These are phyloP conservation scores for Wallacemonas sp. DNA, from an alignment of 208 protist genomes.

Conservation along the genomic window DNA sequence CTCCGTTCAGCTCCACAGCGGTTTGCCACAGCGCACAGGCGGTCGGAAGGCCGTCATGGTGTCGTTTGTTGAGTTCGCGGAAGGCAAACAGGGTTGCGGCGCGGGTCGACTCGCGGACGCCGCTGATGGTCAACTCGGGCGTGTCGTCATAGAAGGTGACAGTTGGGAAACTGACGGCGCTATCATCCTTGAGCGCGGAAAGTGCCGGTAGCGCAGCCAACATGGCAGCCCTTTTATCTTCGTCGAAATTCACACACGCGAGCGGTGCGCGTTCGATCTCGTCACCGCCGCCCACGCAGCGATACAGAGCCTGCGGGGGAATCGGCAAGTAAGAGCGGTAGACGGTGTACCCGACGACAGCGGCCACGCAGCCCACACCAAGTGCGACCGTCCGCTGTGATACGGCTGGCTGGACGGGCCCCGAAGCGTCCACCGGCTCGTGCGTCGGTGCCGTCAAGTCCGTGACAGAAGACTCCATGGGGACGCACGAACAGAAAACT, in stretches of 20 bases:
- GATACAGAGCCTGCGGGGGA: conserved; percentile 44
- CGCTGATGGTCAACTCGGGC: conserved; percentile 20
- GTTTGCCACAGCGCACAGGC: conserved; percentile 39
- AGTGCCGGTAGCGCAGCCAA: conserved; percentile 20
- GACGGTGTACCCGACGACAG: conserved; percentile 43
- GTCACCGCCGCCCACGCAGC: not conserved
- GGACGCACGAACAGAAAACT: no score
- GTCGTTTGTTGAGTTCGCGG: conserved; percentile 16
- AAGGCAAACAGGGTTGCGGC: conserved; percentile 49
- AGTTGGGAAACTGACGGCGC: conserved; percentile 30
- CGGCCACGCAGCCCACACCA: conserved; percentile 38
- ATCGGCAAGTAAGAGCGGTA: conserved; percentile 12
- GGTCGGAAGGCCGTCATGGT: not conserved
- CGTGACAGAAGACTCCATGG: not conserved
- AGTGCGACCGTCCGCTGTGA: conserved; percentile 15
- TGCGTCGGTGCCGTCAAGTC: not conserved
- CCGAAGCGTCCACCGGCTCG: not conserved
- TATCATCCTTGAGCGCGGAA: conserved; percentile 21
- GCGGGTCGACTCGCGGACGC: conserved; percentile 25
- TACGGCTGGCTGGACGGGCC: not conserved
- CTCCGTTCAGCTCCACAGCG: conserved; percentile 40
- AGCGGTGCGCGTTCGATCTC: conserved; percentile 11
- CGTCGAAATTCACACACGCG: conserved; percentile 60
- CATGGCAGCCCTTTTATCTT: conserved; percentile 18
- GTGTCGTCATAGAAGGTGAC: conserved; percentile 71